Evolutionary conservation across 306 rosid genomes (phyloP).

Genomic region (Dalbergia cultrata): DNA sequence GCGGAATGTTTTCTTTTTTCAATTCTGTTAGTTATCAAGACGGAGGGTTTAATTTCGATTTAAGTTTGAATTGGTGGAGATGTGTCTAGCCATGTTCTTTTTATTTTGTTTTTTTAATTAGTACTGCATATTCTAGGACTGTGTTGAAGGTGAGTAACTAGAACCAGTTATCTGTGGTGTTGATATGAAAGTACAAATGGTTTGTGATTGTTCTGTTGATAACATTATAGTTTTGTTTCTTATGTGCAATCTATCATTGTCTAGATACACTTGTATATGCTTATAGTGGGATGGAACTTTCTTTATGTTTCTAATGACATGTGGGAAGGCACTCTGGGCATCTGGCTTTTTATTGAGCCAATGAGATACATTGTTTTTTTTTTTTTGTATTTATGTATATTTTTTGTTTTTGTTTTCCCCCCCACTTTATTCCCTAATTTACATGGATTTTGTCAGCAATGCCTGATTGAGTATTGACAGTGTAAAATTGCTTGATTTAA

Average conservation of each 20-base stretch:
- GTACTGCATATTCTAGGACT: neutral
- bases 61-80: neutral
- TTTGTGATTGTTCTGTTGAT: neutral
- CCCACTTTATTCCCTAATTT: neutral
- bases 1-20: neutral
- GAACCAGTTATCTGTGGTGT: neutral
- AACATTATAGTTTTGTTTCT: neutral
- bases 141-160: neutral
- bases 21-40: slow-evolving; percentile 1
- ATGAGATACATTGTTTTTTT: neutral
- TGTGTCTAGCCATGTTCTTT: neutral
- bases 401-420: too few species aligned
- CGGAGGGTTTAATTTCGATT: neutral
- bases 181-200: too few species aligned
- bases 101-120: neutral
- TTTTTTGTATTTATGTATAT: too few species aligned
- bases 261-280: neutral
- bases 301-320: too few species aligned
- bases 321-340: too few species aligned
- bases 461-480: neutral
- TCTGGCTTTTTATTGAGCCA: neutral
- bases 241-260: neutral
- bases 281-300: too few species aligned
- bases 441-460: neutral
- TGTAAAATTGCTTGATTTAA: slow-evolving; percentile 8